Evolutionary conservation across 352 stramenopile genomes (phyloP).

Genomic region (Phytophthora cactorum): DNA sequence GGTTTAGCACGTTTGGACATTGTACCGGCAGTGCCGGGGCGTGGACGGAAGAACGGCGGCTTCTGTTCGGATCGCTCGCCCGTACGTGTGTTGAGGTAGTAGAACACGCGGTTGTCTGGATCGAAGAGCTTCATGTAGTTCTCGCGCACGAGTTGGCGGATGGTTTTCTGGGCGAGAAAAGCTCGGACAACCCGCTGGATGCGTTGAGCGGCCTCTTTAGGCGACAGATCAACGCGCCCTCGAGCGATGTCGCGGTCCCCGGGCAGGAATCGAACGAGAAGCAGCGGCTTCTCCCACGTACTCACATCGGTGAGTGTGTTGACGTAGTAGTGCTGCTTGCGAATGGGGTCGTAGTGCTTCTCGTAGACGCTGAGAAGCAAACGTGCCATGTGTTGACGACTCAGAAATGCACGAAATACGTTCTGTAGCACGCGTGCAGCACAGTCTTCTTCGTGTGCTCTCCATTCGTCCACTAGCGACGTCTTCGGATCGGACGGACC

Average conservation of each 20-base stretch:
- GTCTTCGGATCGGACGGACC: constrained; percentile 34
- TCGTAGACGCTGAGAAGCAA: constrained; percentile 59
- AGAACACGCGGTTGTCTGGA: constrained; percentile 50
- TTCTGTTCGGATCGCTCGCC: constrained; percentile 47
- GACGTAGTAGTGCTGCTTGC: constrained; percentile 68
- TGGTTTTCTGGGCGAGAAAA: constrained; percentile 43
- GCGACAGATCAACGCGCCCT: constrained; percentile 29
- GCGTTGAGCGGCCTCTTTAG: constrained; percentile 44
- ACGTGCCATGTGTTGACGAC: constrained; percentile 39
- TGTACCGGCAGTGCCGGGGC: constrained; percentile 17
- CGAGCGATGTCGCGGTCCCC: constrained; percentile 25
- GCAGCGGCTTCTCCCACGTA: constrained; percentile 58
- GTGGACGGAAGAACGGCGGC: constrained; percentile 52
- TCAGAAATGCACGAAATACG: constrained; percentile 44
- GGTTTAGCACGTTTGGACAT: neutral
- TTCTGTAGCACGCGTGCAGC: constrained; percentile 58
- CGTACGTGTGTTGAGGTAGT: constrained; percentile 71
- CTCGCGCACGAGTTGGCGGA: constrained; percentile 59
- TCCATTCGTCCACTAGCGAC: constrained; percentile 61
- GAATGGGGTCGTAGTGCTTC: constrained; percentile 67
- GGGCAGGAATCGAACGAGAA: constrained; percentile 53
- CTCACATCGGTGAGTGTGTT: constrained; percentile 72
- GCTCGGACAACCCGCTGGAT: constrained; percentile 58
- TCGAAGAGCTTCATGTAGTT: constrained; percentile 85
- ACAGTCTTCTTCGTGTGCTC: constrained; percentile 59